Percentiles rank a stretch among this genome's conserved stretches.
phyloP scores from a whole-genome alignment of 148 eudicot genomes.

The Gaultheria prostrata region DNA sequence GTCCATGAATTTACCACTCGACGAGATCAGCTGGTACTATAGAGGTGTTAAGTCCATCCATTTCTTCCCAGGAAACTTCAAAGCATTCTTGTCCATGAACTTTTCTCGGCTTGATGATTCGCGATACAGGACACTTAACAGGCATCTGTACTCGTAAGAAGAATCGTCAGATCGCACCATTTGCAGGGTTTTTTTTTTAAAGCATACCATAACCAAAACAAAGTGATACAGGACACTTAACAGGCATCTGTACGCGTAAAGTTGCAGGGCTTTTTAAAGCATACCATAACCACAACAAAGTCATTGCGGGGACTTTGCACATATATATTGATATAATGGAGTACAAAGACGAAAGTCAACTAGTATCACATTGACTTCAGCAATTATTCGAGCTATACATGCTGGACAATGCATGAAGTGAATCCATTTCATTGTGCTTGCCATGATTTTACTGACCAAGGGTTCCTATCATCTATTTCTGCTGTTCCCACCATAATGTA shows the following conservation, averaged over 20 bases:
- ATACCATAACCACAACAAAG: not conserved
- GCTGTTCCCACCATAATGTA: not conserved
- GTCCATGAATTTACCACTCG: conserved; percentile 40
- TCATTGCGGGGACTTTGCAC: not conserved
- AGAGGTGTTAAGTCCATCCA: conserved; percentile 62
- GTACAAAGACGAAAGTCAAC: not conserved
- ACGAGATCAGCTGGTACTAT: conserved; percentile 80
- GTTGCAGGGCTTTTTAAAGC: not conserved
- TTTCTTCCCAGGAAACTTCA: conserved; percentile 79
- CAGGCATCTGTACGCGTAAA: conserved; percentile 56
- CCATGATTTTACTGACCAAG: not conserved
- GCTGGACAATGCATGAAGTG: not conserved
- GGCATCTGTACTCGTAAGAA: conserved; percentile 58
- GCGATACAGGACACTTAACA: conserved; percentile 72
- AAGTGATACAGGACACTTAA: conserved; percentile 68
- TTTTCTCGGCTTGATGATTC: conserved; percentile 66
- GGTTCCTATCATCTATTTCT: not conserved
- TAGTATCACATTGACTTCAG: not conserved
- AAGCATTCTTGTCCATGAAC: conserved; percentile 63
- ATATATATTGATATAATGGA: not conserved
- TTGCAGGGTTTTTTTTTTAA: not conserved
- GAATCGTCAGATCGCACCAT: not conserved
- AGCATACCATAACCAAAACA: not conserved
- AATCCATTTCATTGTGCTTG: not conserved
- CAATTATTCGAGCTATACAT: not conserved